Percentiles rank a stretch among this genome's conserved stretches.
Conservation (phyloP, 257 asterid genomes). For the Echites panduratus region DNA sequence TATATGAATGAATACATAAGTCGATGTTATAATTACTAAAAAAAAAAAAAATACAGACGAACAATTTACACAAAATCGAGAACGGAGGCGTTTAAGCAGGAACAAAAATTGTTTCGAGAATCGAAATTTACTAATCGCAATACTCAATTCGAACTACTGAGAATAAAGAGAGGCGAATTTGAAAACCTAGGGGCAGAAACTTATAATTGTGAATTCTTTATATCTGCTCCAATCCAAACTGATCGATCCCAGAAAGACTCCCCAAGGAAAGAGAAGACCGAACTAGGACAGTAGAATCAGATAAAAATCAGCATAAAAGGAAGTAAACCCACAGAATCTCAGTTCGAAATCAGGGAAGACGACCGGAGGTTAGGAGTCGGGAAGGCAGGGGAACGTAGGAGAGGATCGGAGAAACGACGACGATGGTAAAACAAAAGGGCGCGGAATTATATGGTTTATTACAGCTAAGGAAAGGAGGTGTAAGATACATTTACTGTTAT, state of each 20-base stretch:
- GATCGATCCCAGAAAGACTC: background rate
- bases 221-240: background rate
- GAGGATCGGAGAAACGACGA: background rate
- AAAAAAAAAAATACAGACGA: background rate
- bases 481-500: background rate
- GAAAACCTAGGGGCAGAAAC: constrained; percentile 3
- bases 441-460: constrained; percentile 6
- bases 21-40: background rate
- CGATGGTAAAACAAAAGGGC: background rate
- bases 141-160: background rate
- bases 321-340: background rate
- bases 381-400: background rate
- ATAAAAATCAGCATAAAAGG: background rate
- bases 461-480: background rate
- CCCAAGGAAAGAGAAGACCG: background rate
- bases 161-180: background rate
- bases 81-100: background rate
- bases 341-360: constrained; percentile 10
- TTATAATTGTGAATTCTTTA: background rate
- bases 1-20: background rate
- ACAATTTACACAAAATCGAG: background rate
- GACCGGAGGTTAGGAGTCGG: background rate
- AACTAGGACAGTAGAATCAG: constrained; percentile 1
- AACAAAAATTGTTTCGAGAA: background rate
- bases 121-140: background rate